Evolutionary conservation across 306 rosid species (phyloP).

Genomic region (Trifolium pratense): DNA sequence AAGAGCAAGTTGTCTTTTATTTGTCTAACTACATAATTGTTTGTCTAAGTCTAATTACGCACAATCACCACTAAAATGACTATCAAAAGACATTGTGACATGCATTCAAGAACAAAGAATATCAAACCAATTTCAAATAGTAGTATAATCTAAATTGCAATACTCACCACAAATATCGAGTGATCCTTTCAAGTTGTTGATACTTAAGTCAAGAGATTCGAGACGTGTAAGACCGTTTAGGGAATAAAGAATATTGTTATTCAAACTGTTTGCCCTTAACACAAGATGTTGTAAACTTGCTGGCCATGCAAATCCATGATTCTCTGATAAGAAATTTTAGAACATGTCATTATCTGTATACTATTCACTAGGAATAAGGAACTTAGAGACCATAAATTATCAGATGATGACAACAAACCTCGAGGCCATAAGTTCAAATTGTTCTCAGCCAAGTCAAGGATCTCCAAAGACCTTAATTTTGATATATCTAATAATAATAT

Average conservation of each 20-base stretch:
- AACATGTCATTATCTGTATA: too few relatives aligned
- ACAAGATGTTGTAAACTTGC: too few relatives aligned
- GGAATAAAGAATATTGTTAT: neutral
- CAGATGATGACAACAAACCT: neutral
- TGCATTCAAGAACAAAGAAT: neutral
- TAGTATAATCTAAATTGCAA: too few relatives aligned
- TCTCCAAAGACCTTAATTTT: conserved; percentile 10
- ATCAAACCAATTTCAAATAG: neutral
- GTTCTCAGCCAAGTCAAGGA: neutral
- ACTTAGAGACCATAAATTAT: too few relatives aligned
- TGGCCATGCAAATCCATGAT: too few relatives aligned
- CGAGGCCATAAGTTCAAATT: neutral
- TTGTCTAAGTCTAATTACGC: neutral
- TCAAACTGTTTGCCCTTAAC: too few relatives aligned
- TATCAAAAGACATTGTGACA: too few relatives aligned
- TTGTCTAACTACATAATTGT: too few relatives aligned
- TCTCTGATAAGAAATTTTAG: too few relatives aligned
- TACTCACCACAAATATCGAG: conserved; percentile 1
- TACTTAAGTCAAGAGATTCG: neutral
- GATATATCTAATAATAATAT: conserved; percentile 2
- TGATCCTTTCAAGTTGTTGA: neutral
- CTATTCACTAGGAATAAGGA: too few relatives aligned
- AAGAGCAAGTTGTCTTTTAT: too few relatives aligned
- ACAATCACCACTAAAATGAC: too few relatives aligned
- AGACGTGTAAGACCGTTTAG: neutral